These are phyloP conservation scores for Cladosporium sp. DNA, from an alignment of 2,329 filamentous ascomycete genomes.

Conservation along the genomic window DNA sequence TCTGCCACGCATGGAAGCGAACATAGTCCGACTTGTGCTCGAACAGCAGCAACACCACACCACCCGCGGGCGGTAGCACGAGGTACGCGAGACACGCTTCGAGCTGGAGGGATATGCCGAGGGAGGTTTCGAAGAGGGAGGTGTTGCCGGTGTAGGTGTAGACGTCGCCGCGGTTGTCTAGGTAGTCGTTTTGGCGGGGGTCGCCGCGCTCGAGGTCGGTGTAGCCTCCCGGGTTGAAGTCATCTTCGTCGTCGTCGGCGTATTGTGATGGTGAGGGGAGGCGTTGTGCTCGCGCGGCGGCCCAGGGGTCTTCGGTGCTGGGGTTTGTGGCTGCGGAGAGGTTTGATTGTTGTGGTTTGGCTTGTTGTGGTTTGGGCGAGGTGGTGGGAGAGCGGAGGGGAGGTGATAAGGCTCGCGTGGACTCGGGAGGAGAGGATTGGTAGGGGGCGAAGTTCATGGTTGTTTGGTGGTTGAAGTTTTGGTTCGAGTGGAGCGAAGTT, in stretches of 20 bases:
- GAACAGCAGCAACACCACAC: slow-evolving; percentile 77
- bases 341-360: slow-evolving; percentile 28
- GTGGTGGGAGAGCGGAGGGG: slow-evolving; percentile 58
- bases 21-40: slow-evolving; percentile 98
- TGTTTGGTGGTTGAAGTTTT: not conserved
- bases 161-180: slow-evolving; percentile 24
- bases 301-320: slow-evolving; percentile 40
- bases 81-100: slow-evolving; percentile 91
- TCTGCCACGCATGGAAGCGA: slow-evolving; percentile 94
- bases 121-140: slow-evolving; percentile 75
- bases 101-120: slow-evolving; percentile 82
- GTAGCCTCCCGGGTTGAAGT: slow-evolving; percentile 21
- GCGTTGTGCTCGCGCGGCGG: slow-evolving; percentile 42
- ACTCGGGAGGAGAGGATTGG: slow-evolving; percentile 87
- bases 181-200: slow-evolving; percentile 31
- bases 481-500: not conserved
- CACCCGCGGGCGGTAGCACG: slow-evolving; percentile 78
- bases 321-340: slow-evolving; percentile 30
- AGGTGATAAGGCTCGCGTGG: slow-evolving; percentile 74
- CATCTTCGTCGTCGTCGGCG: slow-evolving; percentile 26
- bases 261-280: slow-evolving; percentile 40
- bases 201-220: slow-evolving; percentile 34
- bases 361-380: slow-evolving; percentile 44
- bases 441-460: slow-evolving; percentile 86
- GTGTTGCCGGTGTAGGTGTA: slow-evolving; percentile 50